Evolutionary conservation across 257 asterid genomes (phyloP), one percentile per base, ranked within the genome.

Genomic region (Solanum chiquidenum): DNA sequence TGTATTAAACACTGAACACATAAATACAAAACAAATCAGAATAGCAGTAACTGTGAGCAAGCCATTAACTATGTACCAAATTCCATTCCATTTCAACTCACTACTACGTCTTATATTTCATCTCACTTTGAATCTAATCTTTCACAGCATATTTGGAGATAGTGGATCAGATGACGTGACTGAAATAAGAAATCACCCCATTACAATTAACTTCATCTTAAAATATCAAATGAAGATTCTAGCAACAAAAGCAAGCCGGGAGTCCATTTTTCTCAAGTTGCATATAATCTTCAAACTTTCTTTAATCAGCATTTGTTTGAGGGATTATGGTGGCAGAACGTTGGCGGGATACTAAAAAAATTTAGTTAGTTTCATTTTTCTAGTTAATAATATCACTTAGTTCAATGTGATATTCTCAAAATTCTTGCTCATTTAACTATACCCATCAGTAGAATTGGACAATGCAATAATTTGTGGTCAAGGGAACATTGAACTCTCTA

Each of bases 1-100:
- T n/a, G 98, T 95, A 91, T 94, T 93, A 83, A 96, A 96, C 62
- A 96, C 99, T 96, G 90, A 92, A 90, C 58, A 73, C 21, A 9
- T 35, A 9, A 80, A 49, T 74, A 33, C 9, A 64, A 75, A 49
- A 37, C 10, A 11, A 42, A 58, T 58, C 66, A 83, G 16, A 34
- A 49, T 49, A 16, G 42, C 69, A 76, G 35, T 3, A 2, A 76
- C 34, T 38, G 20, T 29, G 42, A 18, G 34, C 64, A 42, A 77
- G 3, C 3, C 84, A 77, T 40, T 4, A 77, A 77, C 84, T 77
- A 4, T 9, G 14, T 25, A 20, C 44, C 49, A 13, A 77, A 42
- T 8, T 77, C 25, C 37, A 77, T 25, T 77, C 14, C 14, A 13
- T 27, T 42, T 25, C 14, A 27, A 42, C 37, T 77, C 25, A 44